Evolutionary conservation across 169 alveolate species (phyloP).

Genomic region (Plasmodium fragile): DNA sequence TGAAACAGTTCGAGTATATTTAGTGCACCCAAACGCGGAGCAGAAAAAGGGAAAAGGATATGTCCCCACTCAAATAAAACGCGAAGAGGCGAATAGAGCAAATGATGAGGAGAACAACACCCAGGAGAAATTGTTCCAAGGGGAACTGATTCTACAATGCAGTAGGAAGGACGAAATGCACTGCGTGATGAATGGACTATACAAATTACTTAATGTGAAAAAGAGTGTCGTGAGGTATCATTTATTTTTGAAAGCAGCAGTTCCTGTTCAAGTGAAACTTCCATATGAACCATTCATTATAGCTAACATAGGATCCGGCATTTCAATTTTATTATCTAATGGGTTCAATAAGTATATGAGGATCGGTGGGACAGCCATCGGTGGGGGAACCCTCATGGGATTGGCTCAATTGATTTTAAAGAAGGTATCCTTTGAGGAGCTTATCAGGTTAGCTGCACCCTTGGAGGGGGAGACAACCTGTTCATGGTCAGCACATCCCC

Average conservation of each 20-base stretch:
- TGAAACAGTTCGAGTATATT: not conserved
- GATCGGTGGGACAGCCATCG: slow-evolving; percentile 93
- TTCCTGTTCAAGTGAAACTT: slow-evolving; percentile 73
- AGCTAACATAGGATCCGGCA: slow-evolving; percentile 94
- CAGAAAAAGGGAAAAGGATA: not conserved
- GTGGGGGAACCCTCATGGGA: slow-evolving; percentile 95
- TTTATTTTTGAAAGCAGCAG: slow-evolving; percentile 74
- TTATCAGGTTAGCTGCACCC: slow-evolving; percentile 83
- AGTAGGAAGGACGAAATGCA: slow-evolving; percentile 91
- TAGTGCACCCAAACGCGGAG: not conserved
- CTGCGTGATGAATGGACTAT: slow-evolving; percentile 88
- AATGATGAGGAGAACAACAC: not conserved
- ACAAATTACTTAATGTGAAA: slow-evolving; percentile 80
- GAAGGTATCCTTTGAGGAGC: slow-evolving; percentile 87
- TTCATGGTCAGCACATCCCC: slow-evolving; percentile 76
- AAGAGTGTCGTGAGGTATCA: slow-evolving; percentile 85
- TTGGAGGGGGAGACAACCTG: not conserved
- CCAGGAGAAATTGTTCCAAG: slow-evolving; percentile 24
- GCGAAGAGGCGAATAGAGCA: not conserved
- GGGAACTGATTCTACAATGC: slow-evolving; percentile 81
- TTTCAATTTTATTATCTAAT: slow-evolving; percentile 89
- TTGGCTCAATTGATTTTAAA: slow-evolving; percentile 88
- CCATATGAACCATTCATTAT: slow-evolving; percentile 87
- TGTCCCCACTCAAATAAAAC: not conserved
- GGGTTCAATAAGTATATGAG: not conserved